phyloP scores from a whole-genome alignment of 1,284 basidiomycete genomes.

The Singerocomus inundabilis region DNA sequence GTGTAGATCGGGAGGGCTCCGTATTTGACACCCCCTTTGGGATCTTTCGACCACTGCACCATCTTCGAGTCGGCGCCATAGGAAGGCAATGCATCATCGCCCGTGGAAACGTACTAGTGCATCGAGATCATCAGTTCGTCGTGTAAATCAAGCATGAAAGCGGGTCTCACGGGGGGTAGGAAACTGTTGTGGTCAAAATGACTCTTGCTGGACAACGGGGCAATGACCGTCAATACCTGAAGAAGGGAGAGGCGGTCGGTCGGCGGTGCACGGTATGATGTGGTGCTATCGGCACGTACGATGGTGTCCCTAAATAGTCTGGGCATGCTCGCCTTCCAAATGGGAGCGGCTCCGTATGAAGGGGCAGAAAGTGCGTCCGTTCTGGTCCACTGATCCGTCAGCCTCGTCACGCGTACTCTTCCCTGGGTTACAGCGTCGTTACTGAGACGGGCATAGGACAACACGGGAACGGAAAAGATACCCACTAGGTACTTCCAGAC shows the following conservation, averaged over 20 bases:
- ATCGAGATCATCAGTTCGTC: slow-evolving; percentile 4
- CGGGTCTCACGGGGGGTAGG: slow-evolving; percentile 42
- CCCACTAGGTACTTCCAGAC: slow-evolving; percentile 50
- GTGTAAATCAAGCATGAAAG: neutral
- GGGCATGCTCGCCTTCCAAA: slow-evolving; percentile 46
- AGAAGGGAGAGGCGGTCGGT: neutral
- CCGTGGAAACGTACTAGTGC: slow-evolving; percentile 23
- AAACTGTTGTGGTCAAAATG: slow-evolving; percentile 45
- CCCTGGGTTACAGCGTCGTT: slow-evolving; percentile 36
- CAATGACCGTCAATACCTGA: slow-evolving; percentile 42
- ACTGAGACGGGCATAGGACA: neutral
- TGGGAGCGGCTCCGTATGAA: slow-evolving; percentile 36
- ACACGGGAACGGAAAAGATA: slow-evolving; percentile 1
- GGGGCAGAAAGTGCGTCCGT: slow-evolving; percentile 38
- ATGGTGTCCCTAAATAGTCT: slow-evolving; percentile 40
- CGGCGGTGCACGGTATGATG: neutral
- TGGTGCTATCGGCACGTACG: slow-evolving; percentile 32
- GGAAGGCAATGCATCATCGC: slow-evolving; percentile 21
- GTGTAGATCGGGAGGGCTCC: slow-evolving; percentile 39
- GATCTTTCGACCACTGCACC: slow-evolving; percentile 17
- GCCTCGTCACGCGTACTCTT: slow-evolving; percentile 38
- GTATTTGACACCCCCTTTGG: slow-evolving; percentile 21
- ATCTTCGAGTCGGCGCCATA: slow-evolving; percentile 19
- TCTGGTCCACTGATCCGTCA: slow-evolving; percentile 44
- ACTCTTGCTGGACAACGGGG: slow-evolving; percentile 36